These are phyloP conservation scores for Cladorrhinum samala DNA, from an alignment of 495 filamentous ascomycete genomes.

Conservation along the genomic window DNA sequence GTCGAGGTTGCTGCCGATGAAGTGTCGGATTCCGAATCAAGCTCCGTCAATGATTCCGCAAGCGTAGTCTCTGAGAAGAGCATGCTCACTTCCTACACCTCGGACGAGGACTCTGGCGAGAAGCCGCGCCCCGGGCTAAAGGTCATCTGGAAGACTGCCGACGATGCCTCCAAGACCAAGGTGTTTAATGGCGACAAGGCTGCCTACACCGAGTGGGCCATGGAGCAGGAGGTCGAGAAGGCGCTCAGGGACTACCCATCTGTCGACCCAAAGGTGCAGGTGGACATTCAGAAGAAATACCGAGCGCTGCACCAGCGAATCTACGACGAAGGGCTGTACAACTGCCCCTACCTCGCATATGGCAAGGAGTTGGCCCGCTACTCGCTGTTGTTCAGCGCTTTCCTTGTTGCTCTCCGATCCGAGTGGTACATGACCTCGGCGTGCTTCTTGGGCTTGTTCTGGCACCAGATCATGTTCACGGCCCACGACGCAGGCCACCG, in stretches of 20 bases:
- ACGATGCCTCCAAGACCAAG: background rate
- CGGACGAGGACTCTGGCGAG: background rate
- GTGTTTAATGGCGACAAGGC: conserved; percentile 2
- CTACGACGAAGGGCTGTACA: conserved; percentile 35
- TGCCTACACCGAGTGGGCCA: conserved; percentile 29
- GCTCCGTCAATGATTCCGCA: conserved; percentile 28
- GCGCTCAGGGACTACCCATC: conserved; percentile 36
- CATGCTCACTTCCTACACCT: conserved; percentile 49
- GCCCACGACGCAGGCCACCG: conserved; percentile 48
- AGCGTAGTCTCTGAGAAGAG: conserved; percentile 31
- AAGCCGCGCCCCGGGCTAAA: background rate
- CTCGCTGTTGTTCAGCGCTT: conserved; percentile 29
- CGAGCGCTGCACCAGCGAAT: conserved; percentile 35
- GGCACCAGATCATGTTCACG: conserved; percentile 51
- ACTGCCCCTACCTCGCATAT: conserved; percentile 40
- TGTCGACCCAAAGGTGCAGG: conserved; percentile 37
- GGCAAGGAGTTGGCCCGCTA: conserved; percentile 41
- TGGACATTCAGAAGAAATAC: conserved; percentile 37
- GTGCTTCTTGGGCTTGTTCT: conserved; percentile 42
- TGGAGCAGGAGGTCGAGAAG: conserved; percentile 33
- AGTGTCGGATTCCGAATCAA: conserved; percentile 12
- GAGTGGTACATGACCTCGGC: conserved; percentile 43
- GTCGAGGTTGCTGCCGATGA: background rate
- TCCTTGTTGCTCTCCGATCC: conserved; percentile 25
- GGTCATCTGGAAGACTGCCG: background rate